Percentiles rank a stretch among this genome's conserved stretches.
phyloP scores from a whole-genome alignment of 805 yeast genomes.

The Kluyveromyces aestuarii region DNA sequence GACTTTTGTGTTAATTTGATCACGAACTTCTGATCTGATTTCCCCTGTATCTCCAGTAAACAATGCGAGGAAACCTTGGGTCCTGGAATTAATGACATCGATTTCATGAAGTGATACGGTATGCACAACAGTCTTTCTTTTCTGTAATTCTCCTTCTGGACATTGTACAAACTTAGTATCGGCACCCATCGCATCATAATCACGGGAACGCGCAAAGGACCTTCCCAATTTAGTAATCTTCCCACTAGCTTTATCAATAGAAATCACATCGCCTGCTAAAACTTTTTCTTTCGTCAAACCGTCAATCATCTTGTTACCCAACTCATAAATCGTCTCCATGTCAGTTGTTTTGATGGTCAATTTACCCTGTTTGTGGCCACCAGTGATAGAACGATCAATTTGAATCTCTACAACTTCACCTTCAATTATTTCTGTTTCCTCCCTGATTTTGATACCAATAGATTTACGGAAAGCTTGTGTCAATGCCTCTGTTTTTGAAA shows the following conservation, averaged over 20 bases:
- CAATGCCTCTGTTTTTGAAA: slow-evolving; percentile 90
- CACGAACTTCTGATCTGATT: slow-evolving; percentile 89
- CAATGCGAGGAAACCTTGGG: slow-evolving; percentile 94
- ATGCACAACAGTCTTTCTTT: slow-evolving; percentile 90
- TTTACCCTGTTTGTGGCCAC: slow-evolving; percentile 98
- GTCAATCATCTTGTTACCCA: slow-evolving; percentile 90
- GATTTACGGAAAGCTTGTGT: slow-evolving; percentile 95
- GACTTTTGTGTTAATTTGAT: slow-evolving; percentile 92
- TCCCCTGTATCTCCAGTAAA: slow-evolving; percentile 97
- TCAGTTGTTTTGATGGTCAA: slow-evolving; percentile 95
- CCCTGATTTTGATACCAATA: slow-evolving; percentile 90
- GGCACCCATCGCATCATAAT: slow-evolving; percentile 98
- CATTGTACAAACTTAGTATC: slow-evolving; percentile 96
- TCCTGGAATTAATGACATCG: slow-evolving; percentile 94
- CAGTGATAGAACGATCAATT: slow-evolving; percentile 86
- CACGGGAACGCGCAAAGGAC: slow-evolving; percentile 92
- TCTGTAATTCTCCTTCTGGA: slow-evolving; percentile 98
- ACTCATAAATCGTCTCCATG: slow-evolving; percentile 96
- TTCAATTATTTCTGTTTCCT: slow-evolving; percentile 94
- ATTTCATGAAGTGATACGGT: slow-evolving; percentile 97
- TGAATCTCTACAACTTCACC: slow-evolving; percentile 98
- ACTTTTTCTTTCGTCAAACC: slow-evolving; percentile 91
- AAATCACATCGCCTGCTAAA: slow-evolving; percentile 92
- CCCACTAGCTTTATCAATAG: slow-evolving; percentile 92
- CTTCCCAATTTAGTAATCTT: slow-evolving; percentile 91